These are phyloP conservation scores for Yamadazyma spencermartinsiae DNA, from an alignment of 1,139 yeast genomes.

Conservation along the genomic window DNA sequence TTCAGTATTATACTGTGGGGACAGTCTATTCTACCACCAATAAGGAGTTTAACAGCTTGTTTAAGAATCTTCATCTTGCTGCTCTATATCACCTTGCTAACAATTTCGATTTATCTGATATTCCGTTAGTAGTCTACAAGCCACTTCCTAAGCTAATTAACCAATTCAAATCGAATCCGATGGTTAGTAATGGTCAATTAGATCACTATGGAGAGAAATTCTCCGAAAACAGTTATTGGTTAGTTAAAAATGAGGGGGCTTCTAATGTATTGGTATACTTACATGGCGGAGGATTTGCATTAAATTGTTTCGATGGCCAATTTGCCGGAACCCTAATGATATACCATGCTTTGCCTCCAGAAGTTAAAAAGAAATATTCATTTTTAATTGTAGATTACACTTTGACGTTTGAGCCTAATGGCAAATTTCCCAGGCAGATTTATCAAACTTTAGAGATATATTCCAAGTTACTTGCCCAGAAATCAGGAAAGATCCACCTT, in stretches of 20 bases:
- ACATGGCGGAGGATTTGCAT: conserved; percentile 47
- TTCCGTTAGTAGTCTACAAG: conserved; percentile 13
- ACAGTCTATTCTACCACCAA: conserved; percentile 32
- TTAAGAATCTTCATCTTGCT: conserved; percentile 31
- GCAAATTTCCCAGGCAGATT: conserved; percentile 41
- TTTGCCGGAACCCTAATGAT: conserved; percentile 25
- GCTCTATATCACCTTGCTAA: conserved; percentile 29
- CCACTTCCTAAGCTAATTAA: conserved; percentile 15
- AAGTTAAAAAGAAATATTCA: conserved; percentile 19
- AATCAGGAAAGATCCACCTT: conserved; percentile 33
- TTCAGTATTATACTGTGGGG: conserved; percentile 33
- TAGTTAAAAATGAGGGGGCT: conserved; percentile 22
- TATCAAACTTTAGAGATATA: conserved; percentile 33
- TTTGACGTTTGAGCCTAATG: conserved; percentile 25
- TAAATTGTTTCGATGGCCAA: conserved; percentile 31
- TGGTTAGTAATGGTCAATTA: conserved; percentile 17
- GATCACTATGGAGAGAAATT: conserved; percentile 26
- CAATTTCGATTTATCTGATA: conserved; percentile 15
- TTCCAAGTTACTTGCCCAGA: conserved; percentile 25
- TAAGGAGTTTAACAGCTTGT: conserved; percentile 27
- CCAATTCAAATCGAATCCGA: conserved; percentile 14
- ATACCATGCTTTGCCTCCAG: conserved; percentile 24
- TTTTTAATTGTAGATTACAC: conserved; percentile 41
- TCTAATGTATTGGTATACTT: conserved; percentile 19
- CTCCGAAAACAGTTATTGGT: conserved; percentile 30